Evolutionary conservation across 2,329 filamentous ascomycete species (phyloP).

Genomic region (Fusarium xylarioides): DNA sequence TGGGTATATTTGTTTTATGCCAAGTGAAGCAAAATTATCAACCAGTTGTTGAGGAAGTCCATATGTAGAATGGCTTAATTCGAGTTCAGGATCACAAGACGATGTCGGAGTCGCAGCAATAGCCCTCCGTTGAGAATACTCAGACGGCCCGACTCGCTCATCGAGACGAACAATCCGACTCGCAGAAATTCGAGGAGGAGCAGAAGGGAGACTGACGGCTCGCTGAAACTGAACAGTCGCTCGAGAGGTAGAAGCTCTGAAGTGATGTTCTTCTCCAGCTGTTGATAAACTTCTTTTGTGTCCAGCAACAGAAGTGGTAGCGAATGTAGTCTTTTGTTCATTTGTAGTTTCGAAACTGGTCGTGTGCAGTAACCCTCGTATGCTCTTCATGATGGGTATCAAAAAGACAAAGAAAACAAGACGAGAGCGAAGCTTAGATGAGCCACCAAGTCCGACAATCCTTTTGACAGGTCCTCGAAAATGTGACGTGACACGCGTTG

Average conservation of each 20-base stretch:
- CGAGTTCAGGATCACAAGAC: slow-evolving; percentile 63
- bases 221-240: slow-evolving; percentile 46
- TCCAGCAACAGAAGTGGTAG: slow-evolving; percentile 55
- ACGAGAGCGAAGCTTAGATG: neutral
- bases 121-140: slow-evolving; percentile 65
- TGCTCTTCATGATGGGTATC: slow-evolving; percentile 49
- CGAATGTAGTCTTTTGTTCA: slow-evolving; percentile 49
- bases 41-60: slow-evolving; percentile 68
- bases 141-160: slow-evolving; percentile 48
- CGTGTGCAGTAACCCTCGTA: slow-evolving; percentile 57
- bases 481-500: slow-evolving; percentile 20
- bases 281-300: slow-evolving; percentile 56
- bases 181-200: slow-evolving; percentile 47
- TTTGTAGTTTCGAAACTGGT: slow-evolving; percentile 61
- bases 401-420: neutral
- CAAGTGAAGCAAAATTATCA: slow-evolving; percentile 70
- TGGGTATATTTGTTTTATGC: slow-evolving; percentile 78
- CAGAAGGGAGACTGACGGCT: slow-evolving; percentile 45
- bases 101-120: slow-evolving; percentile 64
- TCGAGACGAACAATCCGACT: slow-evolving; percentile 57
- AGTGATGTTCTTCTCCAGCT: slow-evolving; percentile 20
- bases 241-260: neutral
- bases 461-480: neutral
- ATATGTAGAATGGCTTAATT: slow-evolving; percentile 70
- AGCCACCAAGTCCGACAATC: neutral